Conservation (phyloP, 208 protist species). For the Phytomonas sp. region DNA sequence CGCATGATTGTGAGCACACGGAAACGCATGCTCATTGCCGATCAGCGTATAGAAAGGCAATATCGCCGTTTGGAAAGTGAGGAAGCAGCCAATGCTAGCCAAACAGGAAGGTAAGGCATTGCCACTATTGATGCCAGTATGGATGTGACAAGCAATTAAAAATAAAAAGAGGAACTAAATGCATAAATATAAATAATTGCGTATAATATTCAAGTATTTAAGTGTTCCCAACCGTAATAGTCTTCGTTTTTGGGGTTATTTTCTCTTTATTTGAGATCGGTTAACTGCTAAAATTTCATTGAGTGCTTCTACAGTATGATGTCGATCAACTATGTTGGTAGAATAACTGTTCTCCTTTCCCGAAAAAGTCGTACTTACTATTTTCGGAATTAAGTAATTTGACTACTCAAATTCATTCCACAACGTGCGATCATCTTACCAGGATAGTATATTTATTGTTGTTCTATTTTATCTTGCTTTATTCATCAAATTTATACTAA, state of each 20-base stretch:
- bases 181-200: conserved; percentile 8
- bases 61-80: conserved; percentile 59
- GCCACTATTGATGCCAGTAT: conserved; percentile 1
- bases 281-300: neutral
- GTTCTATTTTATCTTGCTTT: conserved; percentile 1
- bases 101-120: neutral
- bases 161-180: neutral
- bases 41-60: conserved; percentile 62
- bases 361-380: neutral
- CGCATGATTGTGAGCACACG: conserved; percentile 80
- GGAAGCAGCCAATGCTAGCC: conserved; percentile 18
- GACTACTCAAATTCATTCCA: too few species aligned
- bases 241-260: neutral
- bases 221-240: neutral
- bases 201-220: conserved; percentile 2
- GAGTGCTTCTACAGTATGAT: neutral
- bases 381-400: neutral
- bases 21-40: conserved; percentile 76
- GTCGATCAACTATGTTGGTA: neutral
- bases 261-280: neutral
- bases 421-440: too few species aligned
- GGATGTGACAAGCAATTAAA: conserved; percentile 1
- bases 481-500: neutral
- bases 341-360: neutral
- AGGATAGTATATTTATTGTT: neutral